These are phyloP conservation scores for Escovopsis sp. DNA, from an alignment of 2,329 filamentous ascomycete species.

Conservation along the genomic window DNA sequence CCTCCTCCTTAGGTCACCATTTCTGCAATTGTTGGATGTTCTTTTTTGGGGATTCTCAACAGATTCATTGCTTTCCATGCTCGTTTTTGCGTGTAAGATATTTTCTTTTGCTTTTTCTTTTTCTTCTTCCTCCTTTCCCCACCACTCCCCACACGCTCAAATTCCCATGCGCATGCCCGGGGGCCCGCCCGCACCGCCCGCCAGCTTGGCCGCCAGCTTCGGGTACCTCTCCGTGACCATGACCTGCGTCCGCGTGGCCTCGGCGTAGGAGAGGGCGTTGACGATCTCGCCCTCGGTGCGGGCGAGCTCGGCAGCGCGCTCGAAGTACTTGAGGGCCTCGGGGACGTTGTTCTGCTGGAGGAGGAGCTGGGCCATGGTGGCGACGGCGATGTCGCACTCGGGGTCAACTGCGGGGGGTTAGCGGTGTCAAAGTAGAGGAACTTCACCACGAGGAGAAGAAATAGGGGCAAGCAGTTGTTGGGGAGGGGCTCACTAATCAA, in stretches of 20 bases:
- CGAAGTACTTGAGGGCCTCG: conserved; percentile 91
- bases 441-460: neutral
- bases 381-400: conserved; percentile 96
- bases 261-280: conserved; percentile 90
- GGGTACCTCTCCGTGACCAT: conserved; percentile 83
- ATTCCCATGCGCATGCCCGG: conserved; percentile 22
- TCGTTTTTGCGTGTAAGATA: too few relatives aligned
- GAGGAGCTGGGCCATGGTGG: conserved; percentile 94
- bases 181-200: conserved; percentile 19
- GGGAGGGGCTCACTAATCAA: conserved; percentile 65
- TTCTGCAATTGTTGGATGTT: too few relatives aligned
- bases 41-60: too few relatives aligned
- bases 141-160: conserved; percentile 10
- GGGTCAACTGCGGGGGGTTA: conserved; percentile 60
- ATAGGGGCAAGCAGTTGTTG: too few relatives aligned
- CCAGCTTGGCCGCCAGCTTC: conserved; percentile 56
- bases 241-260: conserved; percentile 90
- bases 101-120: too few relatives aligned
- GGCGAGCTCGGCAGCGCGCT: conserved; percentile 85
- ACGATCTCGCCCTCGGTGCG: conserved; percentile 91
- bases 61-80: too few relatives aligned
- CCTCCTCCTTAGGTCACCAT: too few relatives aligned
- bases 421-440: too few relatives aligned
- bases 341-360: conserved; percentile 96
- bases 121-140: too few relatives aligned